Evolutionary conservation across 2,329 filamentous ascomycete genomes (phyloP), one percentile per base, ranked within the genome.

Genomic region (Emericellopsis atlantica): DNA sequence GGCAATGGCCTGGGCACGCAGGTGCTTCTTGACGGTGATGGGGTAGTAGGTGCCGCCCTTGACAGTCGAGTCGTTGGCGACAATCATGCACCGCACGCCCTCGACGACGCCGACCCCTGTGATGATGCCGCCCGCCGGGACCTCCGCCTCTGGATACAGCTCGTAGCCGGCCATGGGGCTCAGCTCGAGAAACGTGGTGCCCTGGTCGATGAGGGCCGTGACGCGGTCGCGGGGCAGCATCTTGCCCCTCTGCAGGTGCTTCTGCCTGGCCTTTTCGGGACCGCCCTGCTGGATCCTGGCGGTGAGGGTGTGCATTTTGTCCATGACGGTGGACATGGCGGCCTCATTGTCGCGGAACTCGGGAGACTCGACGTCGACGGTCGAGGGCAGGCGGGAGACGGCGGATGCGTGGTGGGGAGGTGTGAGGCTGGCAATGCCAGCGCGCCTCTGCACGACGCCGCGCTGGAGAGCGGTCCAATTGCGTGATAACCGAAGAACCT

Each of bases 41-140:
- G 90, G 90, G 56, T 90, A 96, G 64, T 98, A 98, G 2, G 90
- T 94, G 21, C 90, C 90, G 40, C 90, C 90, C 65, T 96, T 98
- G 54, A 96, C 90, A 15, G 90, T 95, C 65, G 86, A 93, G 58
- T 95, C 90, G 58, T 96, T 95, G 43, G 88, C 89, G 39, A 95
- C 84, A 51, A 96, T 84, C 66, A 95, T 82, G 60, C 90, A 96
- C 33, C 80, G 82, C 22, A 95, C 87, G 12, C 90, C 90, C 57
- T 92, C 84, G 22, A 98, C 84, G 2, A 84, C 82, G 4, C 90
- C 90, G 40, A 96, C 78, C 1, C 90, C 92, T 0, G 92, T 93
- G 44, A 98, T 87, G 49, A 98, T 92, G 6, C 88, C 90, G 22
- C 83, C 92, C 0, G 86, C 82, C 0, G 90, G 86, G 2, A 95